Conservation (phyloP, 768 basidiomycete species). For the Psilocybe tampanensis region DNA sequence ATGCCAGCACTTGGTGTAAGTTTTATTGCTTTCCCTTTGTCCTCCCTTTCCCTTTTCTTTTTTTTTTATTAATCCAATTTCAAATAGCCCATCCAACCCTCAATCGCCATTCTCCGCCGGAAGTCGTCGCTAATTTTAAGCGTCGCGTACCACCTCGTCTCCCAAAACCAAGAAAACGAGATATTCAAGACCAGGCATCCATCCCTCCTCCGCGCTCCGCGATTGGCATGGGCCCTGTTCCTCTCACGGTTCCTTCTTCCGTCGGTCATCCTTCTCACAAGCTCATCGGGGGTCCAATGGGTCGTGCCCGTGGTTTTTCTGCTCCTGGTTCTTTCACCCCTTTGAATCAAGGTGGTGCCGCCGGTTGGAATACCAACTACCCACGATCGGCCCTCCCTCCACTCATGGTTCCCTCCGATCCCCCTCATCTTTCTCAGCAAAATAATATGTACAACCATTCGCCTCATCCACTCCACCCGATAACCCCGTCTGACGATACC, state of each 20-base stretch:
- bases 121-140: slow-evolving; percentile 93
- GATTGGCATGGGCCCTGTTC: slow-evolving; percentile 67
- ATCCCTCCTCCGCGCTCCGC: slow-evolving; percentile 81
- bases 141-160: slow-evolving; percentile 93
- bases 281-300: slow-evolving; percentile 39
- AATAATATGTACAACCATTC: slow-evolving; percentile 62
- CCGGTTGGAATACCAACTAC: slow-evolving; percentile 64
- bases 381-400: slow-evolving; percentile 73
- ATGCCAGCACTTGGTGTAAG: slow-evolving; percentile 97
- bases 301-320: slow-evolving; percentile 78
- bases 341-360: slow-evolving; percentile 56
- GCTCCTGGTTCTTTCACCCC: slow-evolving; percentile 82
- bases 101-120: slow-evolving; percentile 86
- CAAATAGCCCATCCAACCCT: slow-evolving; percentile 86
- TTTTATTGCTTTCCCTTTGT: slow-evolving; percentile 24
- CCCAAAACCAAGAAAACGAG: slow-evolving; percentile 84
- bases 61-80: too few species aligned
- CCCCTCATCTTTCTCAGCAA: slow-evolving; percentile 57
- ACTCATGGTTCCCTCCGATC: slow-evolving; percentile 80
- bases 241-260: slow-evolving; percentile 63
- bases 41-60: slow-evolving; percentile 15
- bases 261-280: slow-evolving; percentile 40
- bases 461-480: slow-evolving; percentile 63
- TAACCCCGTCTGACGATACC: slow-evolving; percentile 72
- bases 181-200: slow-evolving; percentile 65